Conservation (phyloP, 441 rosid genomes). For the Eutrema salsugineum region DNA sequence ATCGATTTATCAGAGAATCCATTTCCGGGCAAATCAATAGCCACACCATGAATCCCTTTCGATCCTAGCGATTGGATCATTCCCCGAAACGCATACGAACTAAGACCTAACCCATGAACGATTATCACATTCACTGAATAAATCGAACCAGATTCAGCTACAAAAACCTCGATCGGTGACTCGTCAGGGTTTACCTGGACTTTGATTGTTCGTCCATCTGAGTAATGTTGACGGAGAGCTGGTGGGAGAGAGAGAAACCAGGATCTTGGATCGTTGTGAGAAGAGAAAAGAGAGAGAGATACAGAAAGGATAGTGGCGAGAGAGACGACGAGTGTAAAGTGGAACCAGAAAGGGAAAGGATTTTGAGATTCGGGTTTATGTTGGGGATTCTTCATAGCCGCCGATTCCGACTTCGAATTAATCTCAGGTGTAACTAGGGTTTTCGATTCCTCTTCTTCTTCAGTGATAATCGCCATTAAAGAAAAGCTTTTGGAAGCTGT, state of each 20-base stretch:
- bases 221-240: constrained; percentile 73
- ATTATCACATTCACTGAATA: constrained; percentile 55
- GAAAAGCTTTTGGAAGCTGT: constrained; percentile 10
- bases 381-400: not conserved
- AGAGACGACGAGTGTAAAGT: constrained; percentile 38
- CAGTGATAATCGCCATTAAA: constrained; percentile 52
- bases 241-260: constrained; percentile 69
- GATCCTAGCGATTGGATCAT: constrained; percentile 49
- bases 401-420: constrained; percentile 21
- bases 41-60: constrained; percentile 59
- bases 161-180: constrained; percentile 62
- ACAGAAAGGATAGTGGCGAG: constrained; percentile 38
- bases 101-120: constrained; percentile 82
- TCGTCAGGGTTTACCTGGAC: constrained; percentile 48
- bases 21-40: constrained; percentile 86
- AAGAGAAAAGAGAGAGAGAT: constrained; percentile 37
- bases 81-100: constrained; percentile 66
- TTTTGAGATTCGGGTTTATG: constrained; percentile 10
- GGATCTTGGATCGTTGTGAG: constrained; percentile 58
- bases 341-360: constrained; percentile 56
- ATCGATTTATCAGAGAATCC: constrained; percentile 87
- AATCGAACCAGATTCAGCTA: constrained; percentile 42
- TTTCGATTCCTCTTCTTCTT: constrained; percentile 34
- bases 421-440: constrained; percentile 12
- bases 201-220: constrained; percentile 68